Evolutionary conservation across 257 asterid species (phyloP).

Genomic region (Solanum dulcamara): DNA sequence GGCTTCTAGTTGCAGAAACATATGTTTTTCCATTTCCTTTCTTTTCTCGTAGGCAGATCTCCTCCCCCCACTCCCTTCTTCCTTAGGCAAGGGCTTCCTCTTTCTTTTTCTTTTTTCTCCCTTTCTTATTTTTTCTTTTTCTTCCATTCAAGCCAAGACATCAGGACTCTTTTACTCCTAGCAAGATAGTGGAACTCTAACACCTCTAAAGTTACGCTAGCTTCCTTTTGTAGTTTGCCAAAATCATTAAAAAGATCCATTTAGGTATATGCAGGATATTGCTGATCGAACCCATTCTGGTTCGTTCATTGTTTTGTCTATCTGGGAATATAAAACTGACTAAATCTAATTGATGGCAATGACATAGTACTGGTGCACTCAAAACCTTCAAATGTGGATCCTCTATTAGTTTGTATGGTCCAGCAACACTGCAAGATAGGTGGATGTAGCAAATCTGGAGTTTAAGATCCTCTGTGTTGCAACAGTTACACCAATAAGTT

Average conservation of each 20-base stretch:
- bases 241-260: neutral
- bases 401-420: neutral
- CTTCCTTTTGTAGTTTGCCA: neutral
- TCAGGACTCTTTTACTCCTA: neutral
- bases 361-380: neutral
- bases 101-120: neutral
- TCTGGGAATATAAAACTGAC: neutral
- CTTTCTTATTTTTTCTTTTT: too few species aligned
- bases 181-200: neutral
- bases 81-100: neutral
- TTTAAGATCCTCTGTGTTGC: neutral
- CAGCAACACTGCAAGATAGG: neutral
- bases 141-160: neutral
- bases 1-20: neutral
- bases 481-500: neutral
- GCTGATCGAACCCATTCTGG: neutral
- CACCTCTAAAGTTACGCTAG: neutral
- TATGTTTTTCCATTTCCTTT: neutral
- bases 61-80: too few species aligned
- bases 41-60: too few species aligned
- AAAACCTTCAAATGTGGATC: neutral
- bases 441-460: neutral
- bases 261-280: neutral
- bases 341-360: neutral
- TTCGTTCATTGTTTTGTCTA: neutral